These are phyloP conservation scores for Aspergillus neoniger DNA, from an alignment of 2,329 filamentous ascomycete species.

Conservation along the genomic window DNA sequence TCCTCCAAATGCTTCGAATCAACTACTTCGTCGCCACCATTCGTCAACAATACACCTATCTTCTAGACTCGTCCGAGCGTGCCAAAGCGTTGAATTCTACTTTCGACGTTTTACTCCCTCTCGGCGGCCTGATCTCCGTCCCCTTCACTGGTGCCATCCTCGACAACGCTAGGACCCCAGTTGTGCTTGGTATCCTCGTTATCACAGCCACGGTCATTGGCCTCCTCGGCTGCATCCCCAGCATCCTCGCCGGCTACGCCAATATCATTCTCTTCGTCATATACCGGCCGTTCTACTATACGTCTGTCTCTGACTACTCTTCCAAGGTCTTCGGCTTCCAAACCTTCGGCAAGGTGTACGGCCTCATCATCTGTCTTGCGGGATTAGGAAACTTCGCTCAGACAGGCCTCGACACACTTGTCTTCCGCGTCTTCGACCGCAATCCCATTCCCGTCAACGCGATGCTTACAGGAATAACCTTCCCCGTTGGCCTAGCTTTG, in stretches of 20 bases:
- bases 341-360: constrained; percentile 93
- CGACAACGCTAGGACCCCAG: constrained; percentile 72
- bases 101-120: constrained; percentile 81
- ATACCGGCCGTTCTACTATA: constrained; percentile 87
- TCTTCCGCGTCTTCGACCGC: constrained; percentile 69
- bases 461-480: constrained; percentile 62
- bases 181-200: constrained; percentile 71
- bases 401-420: constrained; percentile 74
- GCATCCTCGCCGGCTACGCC: constrained; percentile 69
- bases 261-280: constrained; percentile 79
- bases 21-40: constrained; percentile 93
- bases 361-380: constrained; percentile 81
- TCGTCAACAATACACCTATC: constrained; percentile 74
- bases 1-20: constrained; percentile 76
- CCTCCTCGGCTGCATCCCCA: constrained; percentile 71
- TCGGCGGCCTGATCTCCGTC: constrained; percentile 80
- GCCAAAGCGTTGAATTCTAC: constrained; percentile 75
- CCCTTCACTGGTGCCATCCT: constrained; percentile 82
- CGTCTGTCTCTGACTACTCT: constrained; percentile 81
- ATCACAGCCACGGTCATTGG: constrained; percentile 72
- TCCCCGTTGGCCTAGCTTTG: constrained; percentile 65
- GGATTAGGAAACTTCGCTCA: constrained; percentile 84
- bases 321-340: constrained; percentile 91
- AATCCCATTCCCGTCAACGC: constrained; percentile 78
- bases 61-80: constrained; percentile 63